Conservation (phyloP, 2,329 filamentous ascomycete species). For the Daldinia sp. region DNA sequence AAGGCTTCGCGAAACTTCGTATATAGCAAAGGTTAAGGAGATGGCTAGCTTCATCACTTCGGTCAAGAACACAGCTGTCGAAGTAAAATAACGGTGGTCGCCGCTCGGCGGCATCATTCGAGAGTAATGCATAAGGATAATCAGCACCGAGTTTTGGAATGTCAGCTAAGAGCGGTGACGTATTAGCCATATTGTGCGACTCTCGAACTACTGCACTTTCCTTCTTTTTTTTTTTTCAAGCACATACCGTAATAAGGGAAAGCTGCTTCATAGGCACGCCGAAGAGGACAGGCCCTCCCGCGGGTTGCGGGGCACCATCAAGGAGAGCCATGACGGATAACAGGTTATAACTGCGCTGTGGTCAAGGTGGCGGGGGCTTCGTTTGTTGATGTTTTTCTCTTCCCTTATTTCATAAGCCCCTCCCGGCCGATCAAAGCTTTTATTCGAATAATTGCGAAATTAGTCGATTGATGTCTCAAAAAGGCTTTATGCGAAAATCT, state of each 20-base stretch:
- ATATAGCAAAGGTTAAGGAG: slow-evolving; percentile 86
- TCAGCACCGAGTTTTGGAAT: slow-evolving; percentile 83
- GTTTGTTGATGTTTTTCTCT: slow-evolving; percentile 22
- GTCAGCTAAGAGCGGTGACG: slow-evolving; percentile 69
- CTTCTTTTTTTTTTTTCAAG: too few species aligned
- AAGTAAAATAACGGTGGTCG: slow-evolving; percentile 91
- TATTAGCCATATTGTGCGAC: slow-evolving; percentile 27
- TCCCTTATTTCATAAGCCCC: slow-evolving; percentile 9
- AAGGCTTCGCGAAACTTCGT: slow-evolving; percentile 83
- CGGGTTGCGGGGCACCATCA: slow-evolving; percentile 54
- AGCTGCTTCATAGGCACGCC: slow-evolving; percentile 77
- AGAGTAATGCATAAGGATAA: slow-evolving; percentile 92
- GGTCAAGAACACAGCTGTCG: slow-evolving; percentile 92
- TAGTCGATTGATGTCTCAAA: slow-evolving; percentile 22
- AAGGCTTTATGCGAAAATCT: slow-evolving; percentile 13
- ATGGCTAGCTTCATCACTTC: slow-evolving; percentile 92
- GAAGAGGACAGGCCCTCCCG: slow-evolving; percentile 60
- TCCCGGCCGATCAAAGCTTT: slow-evolving; percentile 10
- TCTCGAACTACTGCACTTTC: slow-evolving; percentile 19
- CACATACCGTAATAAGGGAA: slow-evolving; percentile 72
- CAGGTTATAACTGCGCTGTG: slow-evolving; percentile 22
- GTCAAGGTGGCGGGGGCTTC: slow-evolving; percentile 17
- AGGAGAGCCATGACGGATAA: slow-evolving; percentile 57
- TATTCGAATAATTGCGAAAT: slow-evolving; percentile 8
- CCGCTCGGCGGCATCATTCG: slow-evolving; percentile 87